Conservation (phyloP, 345 rosid genomes). For the Euphorbia lathyris region DNA sequence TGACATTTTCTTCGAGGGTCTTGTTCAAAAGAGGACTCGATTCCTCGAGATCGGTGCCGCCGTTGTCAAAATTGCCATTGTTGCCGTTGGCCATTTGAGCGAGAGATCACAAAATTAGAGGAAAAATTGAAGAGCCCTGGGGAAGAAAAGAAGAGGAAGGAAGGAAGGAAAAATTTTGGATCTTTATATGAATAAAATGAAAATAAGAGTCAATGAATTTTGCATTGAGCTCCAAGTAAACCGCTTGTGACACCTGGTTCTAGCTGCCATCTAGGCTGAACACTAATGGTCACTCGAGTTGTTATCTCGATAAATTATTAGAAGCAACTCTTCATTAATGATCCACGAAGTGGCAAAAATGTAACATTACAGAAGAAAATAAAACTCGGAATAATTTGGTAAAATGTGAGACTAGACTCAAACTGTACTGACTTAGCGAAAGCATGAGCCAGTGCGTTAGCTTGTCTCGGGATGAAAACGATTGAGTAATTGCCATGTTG, state of each 20-base stretch:
- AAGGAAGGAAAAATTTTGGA: neutral
- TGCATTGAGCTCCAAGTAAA: neutral
- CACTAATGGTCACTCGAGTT: no score
- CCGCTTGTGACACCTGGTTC: neutral
- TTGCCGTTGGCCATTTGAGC: slow-evolving; percentile 40
- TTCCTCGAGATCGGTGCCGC: slow-evolving; percentile 40
- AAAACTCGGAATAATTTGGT: no score
- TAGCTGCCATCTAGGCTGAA: neutral
- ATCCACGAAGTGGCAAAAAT: no score
- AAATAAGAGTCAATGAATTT: slow-evolving; percentile 1
- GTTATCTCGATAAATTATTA: no score
- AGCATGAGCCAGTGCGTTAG: no score
- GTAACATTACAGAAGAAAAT: no score
- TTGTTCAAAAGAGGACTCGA: slow-evolving; percentile 68
- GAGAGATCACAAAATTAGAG: neutral
- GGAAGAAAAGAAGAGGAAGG: neutral
- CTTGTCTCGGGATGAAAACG: no score
- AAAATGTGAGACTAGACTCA: no score
- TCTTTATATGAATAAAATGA: neutral
- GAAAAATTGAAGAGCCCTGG: neutral
- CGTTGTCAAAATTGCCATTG: slow-evolving; percentile 15
- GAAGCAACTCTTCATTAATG: no score
- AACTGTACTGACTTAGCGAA: no score
- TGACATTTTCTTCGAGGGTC: slow-evolving; percentile 25
- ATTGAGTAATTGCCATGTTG: no score